Evolutionary conservation across 2,329 filamentous ascomycete genomes (phyloP).

Genomic region (Cladosporium oxysporum): DNA sequence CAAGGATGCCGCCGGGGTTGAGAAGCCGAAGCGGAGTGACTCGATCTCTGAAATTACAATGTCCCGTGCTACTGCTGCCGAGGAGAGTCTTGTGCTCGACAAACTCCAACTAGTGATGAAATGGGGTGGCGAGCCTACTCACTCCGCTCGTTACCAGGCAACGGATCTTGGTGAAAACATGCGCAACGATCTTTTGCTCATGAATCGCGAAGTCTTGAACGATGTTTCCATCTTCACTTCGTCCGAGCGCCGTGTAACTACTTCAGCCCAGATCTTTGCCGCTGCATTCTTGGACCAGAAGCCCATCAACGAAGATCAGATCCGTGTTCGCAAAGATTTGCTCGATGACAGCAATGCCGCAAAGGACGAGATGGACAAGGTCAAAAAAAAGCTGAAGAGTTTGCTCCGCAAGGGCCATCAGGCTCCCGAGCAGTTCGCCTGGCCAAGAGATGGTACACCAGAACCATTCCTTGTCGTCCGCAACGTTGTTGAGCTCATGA

Average conservation of each 20-base stretch:
- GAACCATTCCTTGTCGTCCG: constrained; percentile 92
- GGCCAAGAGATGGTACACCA: constrained; percentile 87
- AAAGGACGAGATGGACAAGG: constrained; percentile 99
- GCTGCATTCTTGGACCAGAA: constrained; percentile 85
- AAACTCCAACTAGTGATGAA: constrained; percentile 98
- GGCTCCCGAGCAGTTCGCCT: constrained; percentile 94
- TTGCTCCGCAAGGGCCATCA: constrained; percentile 89
- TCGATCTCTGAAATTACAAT: constrained; percentile 88
- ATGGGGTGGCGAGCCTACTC: constrained; percentile 97
- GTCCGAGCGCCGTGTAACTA: constrained; percentile 90
- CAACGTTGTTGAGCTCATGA: constrained; percentile 93
- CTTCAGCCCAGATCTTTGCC: constrained; percentile 95
- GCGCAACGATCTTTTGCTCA: constrained; percentile 87
- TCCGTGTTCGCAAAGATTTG: constrained; percentile 89
- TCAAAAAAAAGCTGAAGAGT: constrained; percentile 98
- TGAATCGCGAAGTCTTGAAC: constrained; percentile 89
- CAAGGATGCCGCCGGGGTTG: constrained; percentile 11
- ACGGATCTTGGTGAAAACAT: constrained; percentile 95
- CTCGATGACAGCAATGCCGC: constrained; percentile 97
- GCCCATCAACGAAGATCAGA: constrained; percentile 80
- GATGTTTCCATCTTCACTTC: constrained; percentile 95
- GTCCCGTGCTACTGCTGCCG: constrained; percentile 88
- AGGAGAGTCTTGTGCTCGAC: constrained; percentile 89
- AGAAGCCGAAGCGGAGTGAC: constrained; percentile 62
- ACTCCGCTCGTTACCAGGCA: constrained; percentile 93